Percentiles rank a stretch among this genome's conserved stretches.
Conservation (phyloP, 2,329 filamentous ascomycete genomes). For the Fusarium mangiferae region DNA sequence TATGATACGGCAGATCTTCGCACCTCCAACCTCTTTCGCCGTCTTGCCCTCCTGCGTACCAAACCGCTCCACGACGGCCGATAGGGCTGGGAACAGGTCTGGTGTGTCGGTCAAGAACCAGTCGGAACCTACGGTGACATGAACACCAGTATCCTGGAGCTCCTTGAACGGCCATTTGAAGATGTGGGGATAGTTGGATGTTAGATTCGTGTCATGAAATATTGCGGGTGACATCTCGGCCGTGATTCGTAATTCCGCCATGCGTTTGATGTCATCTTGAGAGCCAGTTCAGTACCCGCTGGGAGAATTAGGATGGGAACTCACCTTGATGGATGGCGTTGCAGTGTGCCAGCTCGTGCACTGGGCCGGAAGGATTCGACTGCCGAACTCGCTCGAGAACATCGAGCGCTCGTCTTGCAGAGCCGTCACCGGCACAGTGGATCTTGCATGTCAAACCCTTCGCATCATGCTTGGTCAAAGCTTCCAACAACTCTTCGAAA, state of each 20-base stretch:
- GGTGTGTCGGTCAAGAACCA: background rate
- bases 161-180: background rate
- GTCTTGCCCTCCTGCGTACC: background rate
- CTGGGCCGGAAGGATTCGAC: background rate
- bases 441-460: background rate
- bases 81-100: background rate
- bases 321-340: background rate
- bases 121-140: background rate
- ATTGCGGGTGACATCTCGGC: background rate
- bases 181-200: background rate
- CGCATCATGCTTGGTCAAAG: background rate
- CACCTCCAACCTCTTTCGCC: background rate
- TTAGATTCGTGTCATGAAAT: background rate
- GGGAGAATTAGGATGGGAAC: accelerated
- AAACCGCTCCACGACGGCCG: background rate
- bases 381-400: background rate
- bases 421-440: background rate
- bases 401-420: background rate
- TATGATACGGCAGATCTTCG: background rate
- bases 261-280: background rate
- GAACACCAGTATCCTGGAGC: background rate
- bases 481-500: background rate
- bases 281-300: background rate
- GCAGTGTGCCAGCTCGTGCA: background rate
- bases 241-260: background rate